Evolutionary conservation across 2,329 filamentous ascomycete genomes (phyloP), one percentile per base, ranked within the genome.

Genomic region (Microascus cirrosus): DNA sequence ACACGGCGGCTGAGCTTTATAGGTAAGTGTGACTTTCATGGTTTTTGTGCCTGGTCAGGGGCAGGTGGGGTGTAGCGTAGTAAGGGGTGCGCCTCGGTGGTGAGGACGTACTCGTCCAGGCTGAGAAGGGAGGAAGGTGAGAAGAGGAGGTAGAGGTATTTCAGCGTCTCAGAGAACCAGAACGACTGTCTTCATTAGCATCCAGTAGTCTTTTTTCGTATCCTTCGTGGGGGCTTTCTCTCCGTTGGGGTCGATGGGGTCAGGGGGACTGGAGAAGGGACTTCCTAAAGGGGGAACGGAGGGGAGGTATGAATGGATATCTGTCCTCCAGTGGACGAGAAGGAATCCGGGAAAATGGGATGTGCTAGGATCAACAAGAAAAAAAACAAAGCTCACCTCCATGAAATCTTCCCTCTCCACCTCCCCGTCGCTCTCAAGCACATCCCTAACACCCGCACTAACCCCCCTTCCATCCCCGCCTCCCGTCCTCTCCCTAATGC

Each of bases 141-240:
- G 63, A 89, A 90, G 32, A 89, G 78, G 54, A 90, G 68, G 63
- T 86, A 90, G 59, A 89, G 88, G 62, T 90, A 90, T 69, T 89
- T 90, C 59, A 90, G 70, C 15, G 86, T 90, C 72, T 90, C 86
- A 0, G 83, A 81, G 64, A 86, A 72, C 84, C 86, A 90, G 64
- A 88, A 89, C 60, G 80, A 86, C 73, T 89, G 57, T 62, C 25
- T 36, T 2, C 18, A 12, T 39, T 35, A 20, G 15, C 42, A 45
- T 10, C n/a, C 39, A 45, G 39, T 54, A 24, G 7, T 22, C 18
- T n/a, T 8, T 22, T 25, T 52, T 52, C 42, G 15, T 48, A 22
- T n/a, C 8, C 11, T 48, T 48, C n/a, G 12, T 39, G 7, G 39
- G 39, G 7, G 39, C 15, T n/a, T 36, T 36, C 35, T 48, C 22